Base-by-base conservation (phyloP, 1,284 basidiomycete genomes). In the Bjerkandera adusta region DNA sequence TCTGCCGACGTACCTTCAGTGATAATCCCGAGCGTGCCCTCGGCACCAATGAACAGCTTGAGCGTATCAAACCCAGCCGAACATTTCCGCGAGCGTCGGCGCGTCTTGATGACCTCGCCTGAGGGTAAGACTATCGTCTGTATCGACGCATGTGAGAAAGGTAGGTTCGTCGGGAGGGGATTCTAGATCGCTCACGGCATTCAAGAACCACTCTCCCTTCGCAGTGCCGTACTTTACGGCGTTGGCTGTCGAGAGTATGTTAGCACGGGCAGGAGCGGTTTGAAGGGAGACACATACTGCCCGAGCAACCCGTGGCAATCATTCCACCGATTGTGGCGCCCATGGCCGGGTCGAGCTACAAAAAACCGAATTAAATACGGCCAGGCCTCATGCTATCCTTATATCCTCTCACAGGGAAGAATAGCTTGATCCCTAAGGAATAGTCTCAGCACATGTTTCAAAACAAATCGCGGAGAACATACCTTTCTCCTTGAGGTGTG, bases 41-140 rank as follows among this genome's bases (percentile, higher is more conserved):
- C 95, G 0, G 93, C 90, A 15, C 95, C 94, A 43, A 97, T 88
- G 68, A 97, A 97, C 13, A 97, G 66, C 57, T 95, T 93, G 1
- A 92, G 94, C 1, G 82, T 72, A 59, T 98, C 94, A 45, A 91
- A 94, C 2, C 95, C 95, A 0, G 92, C 92, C 0, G 90, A 86
- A 0, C 90, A 95, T 63, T 97, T 97, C 35, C 87, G 73, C 0
- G 95, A 86, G 32, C 91, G 71, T 27, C 82, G 76, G 2, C 95
- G 81, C 0, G 95, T 98, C 64, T 95, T 96, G 64, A 97, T 95
- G 13, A 97, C 86, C 62, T 97, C 83, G 2, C 95, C 95, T 11
- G 82, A 86, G 1, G 95, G 89, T 1, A 97, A 74, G 0, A 97
- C 94, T 6, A 93, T 87, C 0, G 90, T 95, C 84, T 92, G 33